Percentiles rank a stretch among this genome's conserved stretches.
Conservation (phyloP, 2,329 filamentous ascomycete genomes). For the Beauveria sp. region DNA sequence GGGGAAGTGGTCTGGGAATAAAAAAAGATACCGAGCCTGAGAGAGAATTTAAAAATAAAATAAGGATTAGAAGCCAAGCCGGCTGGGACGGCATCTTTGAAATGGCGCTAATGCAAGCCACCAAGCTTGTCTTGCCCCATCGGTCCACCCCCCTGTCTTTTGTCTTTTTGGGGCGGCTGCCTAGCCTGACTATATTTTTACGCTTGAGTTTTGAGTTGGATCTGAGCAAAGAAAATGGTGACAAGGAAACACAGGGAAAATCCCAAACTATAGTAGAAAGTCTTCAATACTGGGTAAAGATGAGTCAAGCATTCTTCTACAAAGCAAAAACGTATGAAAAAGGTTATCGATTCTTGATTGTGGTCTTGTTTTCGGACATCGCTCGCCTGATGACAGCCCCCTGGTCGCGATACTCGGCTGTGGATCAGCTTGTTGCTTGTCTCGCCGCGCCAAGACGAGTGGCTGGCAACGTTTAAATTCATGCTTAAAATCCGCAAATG, state of each 20-base stretch:
- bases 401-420: neutral
- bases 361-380: neutral
- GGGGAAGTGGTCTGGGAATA: neutral
- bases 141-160: neutral
- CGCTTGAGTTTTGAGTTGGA: conserved; percentile 15
- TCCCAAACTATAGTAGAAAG: no score
- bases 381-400: neutral
- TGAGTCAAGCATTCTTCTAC: no score
- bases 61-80: conserved; percentile 24
- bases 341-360: no score
- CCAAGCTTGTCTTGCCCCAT: conserved; percentile 10
- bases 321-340: no score
- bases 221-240: neutral
- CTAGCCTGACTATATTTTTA: conserved; percentile 14
- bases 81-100: conserved; percentile 31
- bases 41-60: neutral
- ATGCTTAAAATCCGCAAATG: conserved; percentile 35
- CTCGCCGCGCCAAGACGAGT: conserved; percentile 32
- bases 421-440: neutral
- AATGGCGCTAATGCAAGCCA: conserved; percentile 21
- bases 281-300: neutral
- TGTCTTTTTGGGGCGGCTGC: neutral
- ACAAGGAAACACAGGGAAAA: neutral
- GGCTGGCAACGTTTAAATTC: conserved; percentile 43
- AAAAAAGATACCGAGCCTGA: neutral